Conservation (phyloP, 768 basidiomycete species). For the Mycena metata region DNA sequence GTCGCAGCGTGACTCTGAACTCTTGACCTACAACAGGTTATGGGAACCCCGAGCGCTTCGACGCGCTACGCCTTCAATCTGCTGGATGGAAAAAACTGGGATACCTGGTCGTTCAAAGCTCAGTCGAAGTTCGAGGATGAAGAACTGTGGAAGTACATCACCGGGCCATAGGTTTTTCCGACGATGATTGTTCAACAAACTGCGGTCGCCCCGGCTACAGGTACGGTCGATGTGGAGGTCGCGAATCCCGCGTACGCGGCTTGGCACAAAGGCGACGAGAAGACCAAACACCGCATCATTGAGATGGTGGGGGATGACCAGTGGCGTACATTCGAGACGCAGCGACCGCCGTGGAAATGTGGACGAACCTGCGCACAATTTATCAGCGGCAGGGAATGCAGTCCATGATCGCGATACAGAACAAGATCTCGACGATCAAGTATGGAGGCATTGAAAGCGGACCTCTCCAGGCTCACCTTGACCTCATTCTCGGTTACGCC, state of each 20-base stretch:
- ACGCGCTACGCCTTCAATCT: too few relatives aligned
- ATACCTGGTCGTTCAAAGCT: too few relatives aligned
- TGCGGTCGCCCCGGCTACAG: neutral
- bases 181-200: too few relatives aligned
- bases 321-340: neutral
- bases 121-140: conserved; percentile 12
- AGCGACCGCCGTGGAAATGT: neutral
- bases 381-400: neutral
- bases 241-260: neutral
- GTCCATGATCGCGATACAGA: conserved; percentile 2
- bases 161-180: neutral
- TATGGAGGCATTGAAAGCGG: neutral
- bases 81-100: too few relatives aligned
- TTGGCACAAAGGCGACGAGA: neutral
- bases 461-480: neutral
- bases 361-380: neutral
- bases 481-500: neutral
- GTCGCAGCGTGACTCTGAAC: too few relatives aligned
- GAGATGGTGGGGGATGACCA: conserved; percentile 8
- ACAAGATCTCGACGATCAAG: neutral
- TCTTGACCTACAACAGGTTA: too few relatives aligned
- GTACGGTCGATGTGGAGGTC: neutral
- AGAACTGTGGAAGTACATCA: conserved; percentile 13
- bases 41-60: too few relatives aligned
- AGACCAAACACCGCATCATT: neutral